Conservation (phyloP, 257 asterid species). For the Salvia miltiorrhiza region DNA sequence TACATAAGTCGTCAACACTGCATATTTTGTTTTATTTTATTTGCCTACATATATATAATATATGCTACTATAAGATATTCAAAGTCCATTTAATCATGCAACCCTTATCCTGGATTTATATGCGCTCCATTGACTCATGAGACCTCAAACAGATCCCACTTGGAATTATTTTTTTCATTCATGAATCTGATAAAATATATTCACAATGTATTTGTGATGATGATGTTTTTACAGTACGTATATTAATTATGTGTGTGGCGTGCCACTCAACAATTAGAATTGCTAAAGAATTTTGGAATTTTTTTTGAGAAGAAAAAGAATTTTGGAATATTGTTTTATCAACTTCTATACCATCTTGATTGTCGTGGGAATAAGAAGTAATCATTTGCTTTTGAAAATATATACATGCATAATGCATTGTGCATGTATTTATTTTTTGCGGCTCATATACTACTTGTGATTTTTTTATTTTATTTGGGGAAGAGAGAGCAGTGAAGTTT, state of each 20-base stretch:
- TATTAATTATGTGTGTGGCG: neutral
- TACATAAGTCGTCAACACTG: conserved; percentile 3
- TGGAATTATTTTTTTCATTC: conserved; percentile 5
- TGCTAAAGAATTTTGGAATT: no score
- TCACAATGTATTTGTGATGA: neutral
- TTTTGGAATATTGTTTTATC: no score
- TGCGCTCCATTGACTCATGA: conserved; percentile 14
- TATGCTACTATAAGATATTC: neutral
- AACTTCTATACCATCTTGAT: no score
- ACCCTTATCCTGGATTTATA: conserved; percentile 10
- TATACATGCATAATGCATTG: no score
- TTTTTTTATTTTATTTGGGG: no score
- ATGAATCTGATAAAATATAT: conserved; percentile 8
- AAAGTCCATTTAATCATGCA: conserved; percentile 15
- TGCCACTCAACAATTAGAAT: no score
- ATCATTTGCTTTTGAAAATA: no score
- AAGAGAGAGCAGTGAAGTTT: no score
- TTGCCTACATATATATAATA: neutral
- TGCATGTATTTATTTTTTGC: no score
- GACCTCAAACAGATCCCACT: conserved; percentile 19
- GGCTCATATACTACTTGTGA: no score
- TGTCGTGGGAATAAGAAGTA: no score
- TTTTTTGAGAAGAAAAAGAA: no score
- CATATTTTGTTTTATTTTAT: neutral
- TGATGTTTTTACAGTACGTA: neutral